Conservation (phyloP, 2,329 filamentous ascomycete species). For the Beauveria caledonica region DNA sequence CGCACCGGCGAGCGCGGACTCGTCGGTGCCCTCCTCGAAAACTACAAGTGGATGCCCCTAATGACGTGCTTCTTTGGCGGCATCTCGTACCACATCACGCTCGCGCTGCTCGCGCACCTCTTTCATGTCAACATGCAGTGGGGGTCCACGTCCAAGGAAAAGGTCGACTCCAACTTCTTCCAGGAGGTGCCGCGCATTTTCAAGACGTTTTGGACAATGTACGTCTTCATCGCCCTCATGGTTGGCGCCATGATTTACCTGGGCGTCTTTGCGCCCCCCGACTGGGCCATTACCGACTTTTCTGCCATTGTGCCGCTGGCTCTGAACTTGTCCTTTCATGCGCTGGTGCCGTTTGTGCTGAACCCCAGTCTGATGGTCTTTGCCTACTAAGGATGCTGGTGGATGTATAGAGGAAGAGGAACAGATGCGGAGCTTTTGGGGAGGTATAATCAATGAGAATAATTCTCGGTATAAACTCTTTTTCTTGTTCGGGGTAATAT, state of each 20-base stretch:
- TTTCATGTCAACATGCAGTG: slow-evolving; percentile 37
- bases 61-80: slow-evolving; percentile 38
- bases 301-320: slow-evolving; percentile 52
- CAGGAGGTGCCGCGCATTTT: slow-evolving; percentile 47
- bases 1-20: slow-evolving; percentile 47
- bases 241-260: slow-evolving; percentile 41
- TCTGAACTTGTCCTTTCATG: slow-evolving; percentile 44
- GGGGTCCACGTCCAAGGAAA: slow-evolving; percentile 52
- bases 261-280: slow-evolving; percentile 36
- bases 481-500: neutral
- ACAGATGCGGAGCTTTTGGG: no score
- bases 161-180: slow-evolving; percentile 48
- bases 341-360: slow-evolving; percentile 49
- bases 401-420: neutral
- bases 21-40: slow-evolving; percentile 30
- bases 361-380: slow-evolving; percentile 51
- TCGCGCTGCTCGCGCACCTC: slow-evolving; percentile 34
- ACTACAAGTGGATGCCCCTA: slow-evolving; percentile 55
- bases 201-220: slow-evolving; percentile 43
- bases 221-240: slow-evolving; percentile 41
- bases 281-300: slow-evolving; percentile 50
- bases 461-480: neutral
- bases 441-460: neutral
- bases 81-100: slow-evolving; percentile 33
- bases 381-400: slow-evolving; percentile 2